Base-by-base conservation (phyloP, 495 filamentous ascomycete genomes). In the Filosporella fistucella region DNA sequence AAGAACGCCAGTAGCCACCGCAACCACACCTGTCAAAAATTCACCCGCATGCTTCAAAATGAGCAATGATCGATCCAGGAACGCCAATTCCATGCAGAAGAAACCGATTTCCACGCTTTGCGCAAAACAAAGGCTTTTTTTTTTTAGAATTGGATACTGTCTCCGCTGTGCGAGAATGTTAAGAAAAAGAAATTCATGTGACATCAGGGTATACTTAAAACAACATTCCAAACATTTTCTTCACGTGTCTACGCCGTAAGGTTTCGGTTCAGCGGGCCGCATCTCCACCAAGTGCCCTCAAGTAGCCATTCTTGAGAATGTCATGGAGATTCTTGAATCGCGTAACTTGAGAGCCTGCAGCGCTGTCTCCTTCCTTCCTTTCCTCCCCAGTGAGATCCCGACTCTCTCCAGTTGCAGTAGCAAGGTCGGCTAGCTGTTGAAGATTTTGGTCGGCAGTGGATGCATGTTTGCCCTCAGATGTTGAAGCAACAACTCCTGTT, bases 391-490 rank as follows among this genome's bases (percentile, higher is more conserved):
- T 21, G 14, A 38, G 9, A 21, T 38, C 35, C 13, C 35, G 7
- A 38, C 35, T 38, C 34, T 64, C 64, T 3, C 60, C 58, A 5
- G 69, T 68, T 8, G 32, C 32, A 3, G 71, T 68, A 2, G 82
- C 82, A 13, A 86, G 60, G 52, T 85, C 81, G 1, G 82, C 83
- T 7, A 86, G 69, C 48, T 81, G 79, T 58, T 84, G 80, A 13
- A 85, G 64, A 30, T 67, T 66, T 55, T 68, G 65, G 33, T 60
- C 65, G n/a, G 63, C 63, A 7, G 57, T 50, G 6, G 42, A 25
- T 36, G 52, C 57, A 25, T 63, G 65, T 28, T 61, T 52, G 40
- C 37, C 43, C 20, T 36, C 32, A 23, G 17, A 18, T 4, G 28
- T 13, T 26, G 40, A 4, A 18, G 40, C 11, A 17, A 21, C 18